phyloP scores from a whole-genome alignment of 257 asterid species.

The Solanum pimpinellifolium region DNA sequence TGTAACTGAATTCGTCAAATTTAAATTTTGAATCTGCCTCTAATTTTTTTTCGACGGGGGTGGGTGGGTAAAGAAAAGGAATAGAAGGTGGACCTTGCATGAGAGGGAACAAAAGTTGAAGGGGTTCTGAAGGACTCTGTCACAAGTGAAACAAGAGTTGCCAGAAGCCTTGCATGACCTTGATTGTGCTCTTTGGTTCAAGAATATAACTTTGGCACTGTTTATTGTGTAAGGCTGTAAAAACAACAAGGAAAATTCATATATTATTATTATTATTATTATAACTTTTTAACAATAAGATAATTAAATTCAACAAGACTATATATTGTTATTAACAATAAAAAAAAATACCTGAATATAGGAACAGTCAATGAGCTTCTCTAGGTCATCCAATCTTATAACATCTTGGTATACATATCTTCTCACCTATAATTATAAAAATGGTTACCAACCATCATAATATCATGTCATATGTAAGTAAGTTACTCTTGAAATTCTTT shows the following conservation, averaged over 20 bases:
- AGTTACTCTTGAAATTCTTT: not conserved
- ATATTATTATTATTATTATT: not conserved
- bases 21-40: not conserved
- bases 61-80: not conserved
- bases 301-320: not conserved
- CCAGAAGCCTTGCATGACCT: constrained; percentile 47
- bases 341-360: constrained; percentile 44
- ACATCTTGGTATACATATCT: constrained; percentile 81
- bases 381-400: constrained; percentile 74
- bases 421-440: constrained; percentile 43
- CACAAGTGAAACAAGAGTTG: constrained; percentile 66
- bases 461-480: not conserved
- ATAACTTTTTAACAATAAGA: not conserved
- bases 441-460: not conserved
- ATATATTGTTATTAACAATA: not conserved
- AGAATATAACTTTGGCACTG: constrained; percentile 81
- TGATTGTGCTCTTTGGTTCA: constrained; percentile 64
- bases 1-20: not conserved
- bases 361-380: constrained; percentile 71
- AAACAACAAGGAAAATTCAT: not conserved
- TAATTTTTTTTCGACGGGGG: not conserved
- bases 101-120: constrained; percentile 83
- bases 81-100: constrained; percentile 52
- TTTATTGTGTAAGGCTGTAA: constrained; percentile 86
- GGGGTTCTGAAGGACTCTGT: constrained; percentile 85